A percentile compares a stretch with the other conserved stretches of the same genome.
phyloP scores from a whole-genome alignment of 805 yeast species.

The Saturnispora diversa region DNA sequence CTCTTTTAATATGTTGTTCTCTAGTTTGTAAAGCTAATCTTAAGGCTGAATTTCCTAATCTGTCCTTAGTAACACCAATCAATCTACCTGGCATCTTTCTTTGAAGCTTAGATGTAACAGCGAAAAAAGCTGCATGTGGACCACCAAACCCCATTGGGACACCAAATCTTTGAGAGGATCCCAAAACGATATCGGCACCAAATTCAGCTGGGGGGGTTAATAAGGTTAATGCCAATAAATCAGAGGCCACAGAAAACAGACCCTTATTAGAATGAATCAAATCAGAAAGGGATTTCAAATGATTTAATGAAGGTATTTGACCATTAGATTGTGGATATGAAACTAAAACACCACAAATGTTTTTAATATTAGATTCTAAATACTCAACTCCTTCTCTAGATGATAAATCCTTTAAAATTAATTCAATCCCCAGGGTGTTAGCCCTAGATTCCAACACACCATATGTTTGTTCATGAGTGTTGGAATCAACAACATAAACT shows the following conservation, averaged over 20 bases:
- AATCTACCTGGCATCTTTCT: conserved; percentile 96
- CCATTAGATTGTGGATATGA: conserved; percentile 94
- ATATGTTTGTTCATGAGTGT: conserved; percentile 79
- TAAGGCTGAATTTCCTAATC: conserved; percentile 81
- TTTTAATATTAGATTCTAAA: conserved; percentile 29
- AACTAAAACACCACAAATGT: conserved; percentile 71
- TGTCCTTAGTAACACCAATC: conserved; percentile 86
- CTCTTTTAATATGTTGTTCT: conserved; percentile 96
- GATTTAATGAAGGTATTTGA: conserved; percentile 39
- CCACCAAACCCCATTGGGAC: conserved; percentile 98
- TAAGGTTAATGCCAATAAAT: conserved; percentile 79
- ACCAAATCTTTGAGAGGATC: conserved; percentile 92
- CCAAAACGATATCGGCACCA: conserved; percentile 90
- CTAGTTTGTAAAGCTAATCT: conserved; percentile 95
- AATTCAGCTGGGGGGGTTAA: conserved; percentile 76
- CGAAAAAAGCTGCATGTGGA: conserved; percentile 96
- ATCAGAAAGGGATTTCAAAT: conserved; percentile 50
- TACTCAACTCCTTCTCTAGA: conserved; percentile 32
- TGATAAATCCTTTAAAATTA: conserved; percentile 49
- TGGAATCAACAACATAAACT: conserved; percentile 63
- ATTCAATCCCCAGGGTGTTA: conserved; percentile 56
- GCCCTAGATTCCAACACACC: conserved; percentile 78
- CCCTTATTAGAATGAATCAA: conserved; percentile 66
- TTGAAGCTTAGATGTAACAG: conserved; percentile 71
- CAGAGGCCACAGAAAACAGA: conserved; percentile 80